Conservation (phyloP, 2,329 filamentous ascomycete species). For the Clarireedia sp. region DNA sequence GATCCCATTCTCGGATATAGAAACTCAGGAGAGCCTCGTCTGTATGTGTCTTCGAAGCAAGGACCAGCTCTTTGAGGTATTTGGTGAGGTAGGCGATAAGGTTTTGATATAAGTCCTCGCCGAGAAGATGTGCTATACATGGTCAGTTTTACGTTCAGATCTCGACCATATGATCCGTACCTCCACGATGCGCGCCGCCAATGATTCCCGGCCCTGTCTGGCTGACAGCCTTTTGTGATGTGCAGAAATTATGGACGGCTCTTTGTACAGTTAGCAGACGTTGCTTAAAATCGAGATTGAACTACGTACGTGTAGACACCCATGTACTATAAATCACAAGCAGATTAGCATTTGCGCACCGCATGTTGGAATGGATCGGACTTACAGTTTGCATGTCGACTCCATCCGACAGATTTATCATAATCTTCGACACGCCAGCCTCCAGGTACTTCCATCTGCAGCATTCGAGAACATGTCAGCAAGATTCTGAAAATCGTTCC, state of each 20-base stretch:
- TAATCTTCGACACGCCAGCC: conserved; percentile 81
- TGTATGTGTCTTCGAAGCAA: conserved; percentile 67
- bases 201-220: conserved; percentile 38
- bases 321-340: conserved; percentile 61
- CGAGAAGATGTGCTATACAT: conserved; percentile 75
- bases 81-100: conserved; percentile 75
- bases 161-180: conserved; percentile 35
- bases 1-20: conserved; percentile 94
- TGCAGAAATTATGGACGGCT: conserved; percentile 98
- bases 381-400: conserved; percentile 84
- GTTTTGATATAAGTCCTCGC: conserved; percentile 91
- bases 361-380: conserved; percentile 9
- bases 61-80: conserved; percentile 64
- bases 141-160: conserved; percentile 13
- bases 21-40: conserved; percentile 87
- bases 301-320: conserved; percentile 74
- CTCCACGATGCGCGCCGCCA: conserved; percentile 60
- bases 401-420: conserved; percentile 83
- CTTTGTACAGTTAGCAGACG: conserved; percentile 39
- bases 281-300: conserved; percentile 9
- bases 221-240: conserved; percentile 87
- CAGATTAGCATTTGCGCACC: conserved; percentile 3
- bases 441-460: conserved; percentile 83
- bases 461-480: not conserved
- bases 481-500: not conserved